Conservation (phyloP, 176 grass and related monocot species). For the Oryza meyeriana region DNA sequence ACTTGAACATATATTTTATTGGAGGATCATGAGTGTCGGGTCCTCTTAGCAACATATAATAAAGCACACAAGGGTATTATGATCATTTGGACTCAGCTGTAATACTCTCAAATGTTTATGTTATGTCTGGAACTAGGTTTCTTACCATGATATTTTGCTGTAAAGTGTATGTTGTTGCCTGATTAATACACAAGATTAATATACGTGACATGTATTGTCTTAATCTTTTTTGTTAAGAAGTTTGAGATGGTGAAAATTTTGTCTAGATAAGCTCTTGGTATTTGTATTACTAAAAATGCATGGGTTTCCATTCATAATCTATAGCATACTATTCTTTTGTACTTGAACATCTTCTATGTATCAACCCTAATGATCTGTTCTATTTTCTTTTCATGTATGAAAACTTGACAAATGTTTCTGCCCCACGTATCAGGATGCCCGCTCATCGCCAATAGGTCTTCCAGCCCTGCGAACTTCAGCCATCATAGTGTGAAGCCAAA, state of each 20-base stretch:
- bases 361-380: slow-evolving; percentile 2
- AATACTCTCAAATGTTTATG: background rate
- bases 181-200: background rate
- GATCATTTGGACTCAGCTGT: background rate
- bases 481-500: slow-evolving; percentile 13
- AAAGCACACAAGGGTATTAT: background rate
- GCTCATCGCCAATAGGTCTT: slow-evolving; percentile 23
- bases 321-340: slow-evolving; percentile 13
- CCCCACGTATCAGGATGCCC: slow-evolving; percentile 33
- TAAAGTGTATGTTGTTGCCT: background rate
- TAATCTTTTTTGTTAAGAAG: background rate
- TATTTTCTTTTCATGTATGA: slow-evolving; percentile 5
- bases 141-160: background rate
- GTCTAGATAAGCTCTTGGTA: background rate
- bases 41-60: slow-evolving; percentile 13
- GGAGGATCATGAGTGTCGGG: background rate
- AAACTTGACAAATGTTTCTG: slow-evolving; percentile 19
- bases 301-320: background rate
- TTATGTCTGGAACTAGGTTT: background rate
- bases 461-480: slow-evolving; percentile 7
- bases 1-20: background rate
- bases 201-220: background rate
- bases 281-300: background rate
- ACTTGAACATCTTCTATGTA: background rate
- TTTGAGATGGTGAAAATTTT: background rate